Percentiles rank a stretch among this genome's conserved stretches.
These are phyloP conservation scores for Colletotrichum kahawae DNA, from an alignment of 2,329 filamentous ascomycete genomes.

Conservation along the genomic window DNA sequence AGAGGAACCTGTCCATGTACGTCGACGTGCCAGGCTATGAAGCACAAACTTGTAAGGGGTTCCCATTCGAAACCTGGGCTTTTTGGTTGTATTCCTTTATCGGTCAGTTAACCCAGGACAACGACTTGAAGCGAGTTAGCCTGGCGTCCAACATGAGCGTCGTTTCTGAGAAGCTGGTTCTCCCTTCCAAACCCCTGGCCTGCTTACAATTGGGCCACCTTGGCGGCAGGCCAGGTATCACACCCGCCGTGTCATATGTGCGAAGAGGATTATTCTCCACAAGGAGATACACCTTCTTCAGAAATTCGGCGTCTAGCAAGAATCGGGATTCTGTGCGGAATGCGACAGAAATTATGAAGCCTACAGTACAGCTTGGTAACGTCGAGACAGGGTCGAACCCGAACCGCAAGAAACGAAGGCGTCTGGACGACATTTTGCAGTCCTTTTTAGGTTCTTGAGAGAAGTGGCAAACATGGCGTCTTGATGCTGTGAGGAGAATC, in stretches of 20 bases:
- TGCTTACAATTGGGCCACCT: constrained; percentile 43
- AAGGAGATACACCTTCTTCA: constrained; percentile 35
- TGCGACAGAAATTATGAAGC: constrained; percentile 13
- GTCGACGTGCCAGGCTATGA: constrained; percentile 33
- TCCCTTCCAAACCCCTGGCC: constrained; percentile 43
- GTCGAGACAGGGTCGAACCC: constrained; percentile 24
- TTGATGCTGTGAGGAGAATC: not conserved
- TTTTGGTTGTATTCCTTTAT: constrained; percentile 48
- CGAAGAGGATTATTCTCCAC: constrained; percentile 39
- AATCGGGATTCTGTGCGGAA: constrained; percentile 20
- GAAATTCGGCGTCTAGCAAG: constrained; percentile 17
- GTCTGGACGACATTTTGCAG: constrained; percentile 38
- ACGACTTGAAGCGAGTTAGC: constrained; percentile 32
- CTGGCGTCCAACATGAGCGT: constrained; percentile 30
- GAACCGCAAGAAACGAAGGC: constrained; percentile 36
- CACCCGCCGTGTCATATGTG: constrained; percentile 38
- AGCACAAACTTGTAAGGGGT: constrained; percentile 35
- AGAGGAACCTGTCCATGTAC: constrained; percentile 33
- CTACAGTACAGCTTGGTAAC: constrained; percentile 6
- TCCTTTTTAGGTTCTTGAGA: constrained; percentile 21
- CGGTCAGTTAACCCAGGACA: constrained; percentile 40
- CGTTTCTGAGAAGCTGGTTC: constrained; percentile 38
- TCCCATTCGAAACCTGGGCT: constrained; percentile 43
- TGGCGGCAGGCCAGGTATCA: constrained; percentile 35
- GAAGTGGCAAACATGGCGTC: not conserved